Evolutionary conservation across 352 stramenopile genomes (phyloP), one percentile per base, ranked within the genome.

Genomic region (Phytophthora ohioensis): DNA sequence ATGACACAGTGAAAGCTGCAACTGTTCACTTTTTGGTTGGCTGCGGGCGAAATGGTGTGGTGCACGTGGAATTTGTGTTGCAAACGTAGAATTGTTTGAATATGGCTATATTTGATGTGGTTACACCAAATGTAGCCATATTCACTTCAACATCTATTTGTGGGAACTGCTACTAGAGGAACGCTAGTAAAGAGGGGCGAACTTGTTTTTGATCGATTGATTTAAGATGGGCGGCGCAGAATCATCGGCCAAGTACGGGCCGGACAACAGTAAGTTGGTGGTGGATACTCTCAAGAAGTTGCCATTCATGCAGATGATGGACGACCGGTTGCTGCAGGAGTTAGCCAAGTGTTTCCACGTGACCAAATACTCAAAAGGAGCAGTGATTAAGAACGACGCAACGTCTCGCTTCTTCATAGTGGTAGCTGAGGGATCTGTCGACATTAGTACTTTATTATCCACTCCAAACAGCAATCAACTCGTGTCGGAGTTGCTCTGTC

Each of bases 291-390:
- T 91, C 17, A 79, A 83, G 57, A 85, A 83, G 55, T 66, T 82
- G 39, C 81, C 82, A 30, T 91, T 90, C 64, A 87, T 90, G 71
- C 80, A 86, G 60, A 82, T 91, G 63, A 80, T 92, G 73, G 79
- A 91, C 69, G 74, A 78, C 2, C 77, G 76, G 34, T 70, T 80
- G 51, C 57, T 88, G 27, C 59, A 78, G 12, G 82, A 91, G 41
- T 68, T 92, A 30, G 80, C 81, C 4, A 52, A 64, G n/a, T 92
- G 82, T 78, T 92, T 92, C 61, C 70, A 82, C 4, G 65, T 80
- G 21, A 57, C 82, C 12, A 79, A 69, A 53, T 90, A 86, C 56
- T 4, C 76, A 5, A 78, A 77, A 38, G 82, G 80, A 3, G 76
- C 80, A 0, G 17, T 61, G 17, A 87, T 92, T 64, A 84, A 81